These are phyloP conservation scores for Cotoneaster glaucophyllus DNA, from an alignment of 306 rosid species.

Conservation along the genomic window DNA sequence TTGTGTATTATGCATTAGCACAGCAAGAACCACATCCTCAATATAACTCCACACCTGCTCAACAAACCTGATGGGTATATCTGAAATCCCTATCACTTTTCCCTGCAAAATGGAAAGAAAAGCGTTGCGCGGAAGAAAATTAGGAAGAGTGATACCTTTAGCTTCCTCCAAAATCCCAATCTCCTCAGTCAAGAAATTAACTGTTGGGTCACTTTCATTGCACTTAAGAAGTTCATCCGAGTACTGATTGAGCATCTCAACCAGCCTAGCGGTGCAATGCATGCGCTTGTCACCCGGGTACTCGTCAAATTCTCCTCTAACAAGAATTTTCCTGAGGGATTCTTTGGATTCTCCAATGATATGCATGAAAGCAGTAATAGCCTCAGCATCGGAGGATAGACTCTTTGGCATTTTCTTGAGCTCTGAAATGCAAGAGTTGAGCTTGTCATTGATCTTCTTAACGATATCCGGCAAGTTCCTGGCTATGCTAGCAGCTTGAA, in stretches of 20 bases:
- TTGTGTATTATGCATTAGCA: neutral
- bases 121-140: neutral
- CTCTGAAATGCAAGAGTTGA: neutral
- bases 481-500: neutral
- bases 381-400: neutral
- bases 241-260: constrained; percentile 11
- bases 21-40: neutral
- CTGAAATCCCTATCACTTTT: neutral
- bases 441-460: neutral
- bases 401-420: neutral
- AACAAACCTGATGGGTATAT: neutral
- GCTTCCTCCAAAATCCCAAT: neutral
- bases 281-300: constrained; percentile 5
- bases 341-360: neutral
- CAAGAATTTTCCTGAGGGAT: constrained; percentile 12
- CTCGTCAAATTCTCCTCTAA: constrained; percentile 36
- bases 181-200: constrained; percentile 29
- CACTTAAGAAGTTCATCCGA: neutral
- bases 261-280: constrained; percentile 42
- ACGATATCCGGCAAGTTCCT: neutral
- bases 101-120: neutral
- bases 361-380: neutral
- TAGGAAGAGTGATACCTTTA: neutral
- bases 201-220: neutral
- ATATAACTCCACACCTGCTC: neutral